Evolutionary conservation across 768 basidiomycete genomes (phyloP), one percentile per base, ranked within the genome.

Genomic region (Piloderma croceum): DNA sequence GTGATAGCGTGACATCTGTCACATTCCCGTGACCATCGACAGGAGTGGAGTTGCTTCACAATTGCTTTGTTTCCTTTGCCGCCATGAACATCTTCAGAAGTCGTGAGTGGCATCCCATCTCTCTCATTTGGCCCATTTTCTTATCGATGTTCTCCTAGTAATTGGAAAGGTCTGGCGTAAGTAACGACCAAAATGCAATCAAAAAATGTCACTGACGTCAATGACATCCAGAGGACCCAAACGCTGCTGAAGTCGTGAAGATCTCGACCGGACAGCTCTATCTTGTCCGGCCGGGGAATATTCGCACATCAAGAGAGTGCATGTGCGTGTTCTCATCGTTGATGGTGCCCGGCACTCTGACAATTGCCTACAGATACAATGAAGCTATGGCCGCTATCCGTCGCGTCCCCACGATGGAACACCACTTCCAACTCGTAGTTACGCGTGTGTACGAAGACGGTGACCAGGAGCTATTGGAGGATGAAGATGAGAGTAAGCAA

Each of bases 361-460:
- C 37, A 45, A 9, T 50, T 37, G 46, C 7, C 39, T 27, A 18
- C 56, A 98, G 94, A 55, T 98, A 89, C 63, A 91, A 90, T 48
- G 92, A 96, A 50, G 93, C 93, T 5, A 92, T 96, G 70, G 84
- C 86, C 7, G 91, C 93, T 18, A 84, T 99, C 57, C 80, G 96
- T 41, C 79, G 92, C 43, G 79, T 86, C 34, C 79, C 85, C 23
- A 70, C 79, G 1, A 55, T 85, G 32, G 87, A 76, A 49, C 88
- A 80, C 71, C 81, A 79, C 62, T 89, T 83, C 58, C 88, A 97
- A 59, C 75, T 99, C 7, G 93, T 96, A 7, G 81, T 97, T 39
- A 96, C 92, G n/a, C 74, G 93, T 45, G 92, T 96, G 1, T 98
- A 89, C 55, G 91, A 98, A 51, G 94, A 98, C 47, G 96, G 91